Evolutionary conservation across 371 early-diverging fungal species (phyloP).

Genomic region (Enterocytospora artemiae): DNA sequence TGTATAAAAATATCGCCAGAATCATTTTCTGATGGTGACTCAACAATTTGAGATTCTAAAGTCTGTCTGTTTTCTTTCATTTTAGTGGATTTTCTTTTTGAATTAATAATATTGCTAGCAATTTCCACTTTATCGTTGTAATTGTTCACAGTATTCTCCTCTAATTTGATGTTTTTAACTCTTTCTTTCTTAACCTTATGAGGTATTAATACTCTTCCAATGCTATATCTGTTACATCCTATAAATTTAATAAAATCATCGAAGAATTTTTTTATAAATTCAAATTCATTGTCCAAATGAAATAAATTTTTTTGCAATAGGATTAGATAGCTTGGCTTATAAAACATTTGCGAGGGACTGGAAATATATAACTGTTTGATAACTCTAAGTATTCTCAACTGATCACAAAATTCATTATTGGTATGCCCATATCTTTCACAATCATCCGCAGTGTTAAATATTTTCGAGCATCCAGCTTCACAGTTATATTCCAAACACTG

Average conservation of each 20-base stretch:
- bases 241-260: constrained; percentile 4
- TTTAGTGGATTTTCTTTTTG: too few species aligned
- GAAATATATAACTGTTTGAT: constrained; percentile 13
- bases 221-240: background rate
- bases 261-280: constrained; percentile 10
- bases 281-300: constrained; percentile 4
- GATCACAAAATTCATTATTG: constrained; percentile 13
- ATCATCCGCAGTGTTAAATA: background rate
- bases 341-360: constrained; percentile 8
- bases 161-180: background rate
- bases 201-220: background rate
- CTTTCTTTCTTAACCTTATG: background rate
- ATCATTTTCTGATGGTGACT: too few species aligned
- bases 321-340: constrained; percentile 39
- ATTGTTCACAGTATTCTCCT: background rate
- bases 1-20: too few species aligned
- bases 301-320: background rate
- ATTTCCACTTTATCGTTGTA: background rate
- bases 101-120: background rate
- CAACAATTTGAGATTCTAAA: too few species aligned
- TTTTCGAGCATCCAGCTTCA: constrained; percentile 16
- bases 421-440: background rate
- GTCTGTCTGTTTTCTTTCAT: too few species aligned
- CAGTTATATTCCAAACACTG: constrained; percentile 27
- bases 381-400: constrained; percentile 12